phyloP scores from a whole-genome alignment of 2,329 filamentous ascomycete species.

The Curvularia sp. region DNA sequence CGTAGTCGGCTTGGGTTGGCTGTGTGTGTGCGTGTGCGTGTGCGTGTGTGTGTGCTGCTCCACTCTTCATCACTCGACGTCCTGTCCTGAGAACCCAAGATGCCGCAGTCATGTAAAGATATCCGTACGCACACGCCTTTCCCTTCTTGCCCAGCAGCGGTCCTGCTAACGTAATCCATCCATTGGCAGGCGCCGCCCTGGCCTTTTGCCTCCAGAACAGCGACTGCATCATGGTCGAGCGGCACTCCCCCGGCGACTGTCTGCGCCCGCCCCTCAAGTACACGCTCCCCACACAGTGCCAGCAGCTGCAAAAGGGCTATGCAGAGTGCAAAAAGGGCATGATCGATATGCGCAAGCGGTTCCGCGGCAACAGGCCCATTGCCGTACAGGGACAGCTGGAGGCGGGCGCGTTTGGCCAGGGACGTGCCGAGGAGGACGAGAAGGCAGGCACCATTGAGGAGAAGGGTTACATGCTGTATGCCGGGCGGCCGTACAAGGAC shows the following conservation, averaged over 20 bases:
- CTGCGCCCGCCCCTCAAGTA: constrained; percentile 82
- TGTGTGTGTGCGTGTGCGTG: no score
- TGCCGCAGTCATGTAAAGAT: constrained; percentile 97
- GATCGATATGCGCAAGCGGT: constrained; percentile 98
- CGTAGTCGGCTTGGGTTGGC: no score
- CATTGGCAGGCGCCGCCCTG: constrained; percentile 77
- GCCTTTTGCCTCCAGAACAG: constrained; percentile 95
- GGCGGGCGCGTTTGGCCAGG: constrained; percentile 44
- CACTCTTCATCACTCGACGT: constrained; percentile 15
- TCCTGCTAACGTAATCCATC: constrained; percentile 5
- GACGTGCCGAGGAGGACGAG: constrained; percentile 39
- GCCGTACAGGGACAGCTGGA: constrained; percentile 48
- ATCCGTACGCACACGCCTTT: constrained; percentile 71
- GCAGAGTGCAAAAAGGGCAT: constrained; percentile 95
- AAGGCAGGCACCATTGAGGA: constrained; percentile 48
- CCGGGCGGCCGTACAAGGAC: constrained; percentile 42
- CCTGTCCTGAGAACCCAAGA: constrained; percentile 48
- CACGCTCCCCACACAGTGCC: constrained; percentile 84
- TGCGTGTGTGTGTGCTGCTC: constrained; percentile 4
- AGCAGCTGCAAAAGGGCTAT: constrained; percentile 88
- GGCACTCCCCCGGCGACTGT: constrained; percentile 86
- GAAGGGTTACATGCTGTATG: constrained; percentile 51
- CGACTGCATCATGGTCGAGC: constrained; percentile 93
- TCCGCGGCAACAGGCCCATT: constrained; percentile 91
- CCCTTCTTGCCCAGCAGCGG: not conserved